phyloP scores from a whole-genome alignment of 306 rosid species.

The Cucumis cinereus region DNA sequence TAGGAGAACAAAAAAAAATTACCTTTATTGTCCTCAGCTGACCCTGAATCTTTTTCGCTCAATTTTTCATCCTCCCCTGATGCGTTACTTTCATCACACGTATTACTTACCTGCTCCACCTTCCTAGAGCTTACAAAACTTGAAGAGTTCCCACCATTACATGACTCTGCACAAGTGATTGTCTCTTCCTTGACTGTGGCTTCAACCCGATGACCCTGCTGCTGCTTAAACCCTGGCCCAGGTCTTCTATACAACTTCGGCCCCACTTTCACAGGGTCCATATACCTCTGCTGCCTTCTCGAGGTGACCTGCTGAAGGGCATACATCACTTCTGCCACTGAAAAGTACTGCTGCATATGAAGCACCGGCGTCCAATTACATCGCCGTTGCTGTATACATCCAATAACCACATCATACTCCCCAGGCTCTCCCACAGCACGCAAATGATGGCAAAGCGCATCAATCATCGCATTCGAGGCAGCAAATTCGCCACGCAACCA shows the following conservation, averaged over 20 bases:
- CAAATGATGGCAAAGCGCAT: constrained; percentile 73
- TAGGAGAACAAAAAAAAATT: constrained; percentile 3
- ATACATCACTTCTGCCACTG: constrained; percentile 63
- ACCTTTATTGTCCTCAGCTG: constrained; percentile 52
- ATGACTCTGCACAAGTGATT: constrained; percentile 39
- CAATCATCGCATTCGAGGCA: constrained; percentile 89
- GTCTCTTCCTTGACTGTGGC: constrained; percentile 30
- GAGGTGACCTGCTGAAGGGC: constrained; percentile 67
- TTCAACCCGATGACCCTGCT: constrained; percentile 40
- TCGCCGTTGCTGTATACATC: constrained; percentile 64
- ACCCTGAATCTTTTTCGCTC: constrained; percentile 28
- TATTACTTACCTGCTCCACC: constrained; percentile 27
- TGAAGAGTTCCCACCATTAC: constrained; percentile 25
- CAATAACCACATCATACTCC: constrained; percentile 63
- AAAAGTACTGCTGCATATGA: constrained; percentile 91
- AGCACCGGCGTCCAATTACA: constrained; percentile 85
- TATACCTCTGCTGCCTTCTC: constrained; percentile 68
- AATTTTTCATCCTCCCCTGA: constrained; percentile 31
- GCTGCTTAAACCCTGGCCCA: constrained; percentile 42
- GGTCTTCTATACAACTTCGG: constrained; percentile 49
- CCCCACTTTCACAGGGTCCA: constrained; percentile 44
- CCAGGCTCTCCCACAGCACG: constrained; percentile 61
- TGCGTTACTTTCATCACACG: constrained; percentile 32
- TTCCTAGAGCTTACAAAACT: constrained; percentile 29
- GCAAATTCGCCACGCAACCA: constrained; percentile 98